Evolutionary conservation across 306 rosid species (phyloP), one percentile per base, ranked within the genome.

Genomic region (Vigna mungo): DNA sequence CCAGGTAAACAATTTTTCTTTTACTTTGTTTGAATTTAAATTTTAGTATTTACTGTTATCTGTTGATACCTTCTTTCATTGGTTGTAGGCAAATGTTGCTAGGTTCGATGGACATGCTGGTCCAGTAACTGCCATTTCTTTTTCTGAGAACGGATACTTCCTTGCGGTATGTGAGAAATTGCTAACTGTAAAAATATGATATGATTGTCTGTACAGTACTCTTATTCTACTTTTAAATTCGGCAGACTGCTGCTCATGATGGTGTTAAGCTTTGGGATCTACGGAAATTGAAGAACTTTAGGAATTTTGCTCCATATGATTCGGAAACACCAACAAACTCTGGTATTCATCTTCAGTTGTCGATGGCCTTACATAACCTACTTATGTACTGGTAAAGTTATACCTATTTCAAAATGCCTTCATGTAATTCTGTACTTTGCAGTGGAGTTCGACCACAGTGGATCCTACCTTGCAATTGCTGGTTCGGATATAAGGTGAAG

Each of bases 191-290:
- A 43, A 55, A 11, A 30, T 32, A 58, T 71, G 41, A 56, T 34
- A 34, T 48, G 46, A 39, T 78, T 69, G 17, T 54, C 27, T 12
- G 13, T 60, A 41, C 32, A 13, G 21, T 67, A 58, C 52, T 68
- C 81, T 85, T 72, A 82, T 64, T 12, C 20, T 79, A 72, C 30
- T 67, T 41, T 53, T 81, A 55, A 81, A 74, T 59, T 82, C 75
- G 61, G 78, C 85, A 94, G 98, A 94, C 98, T 76, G 94, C 98
- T n/a, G 98, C 98, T 54, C 84, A 87, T 52, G 97, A 94, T 74
- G 98, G 98, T 76, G 96, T 94, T 46, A 94, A 90, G 89, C 94
- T 92, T 71, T 94, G 98, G 98, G 98, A 94, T 84, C 85, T 94
- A 55, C 97, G 98, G 17, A 94, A 92, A 78, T 88, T 94, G 84